Evolutionary conservation across 805 yeast genomes (phyloP).

Genomic region (Yarrowia osloensis): DNA sequence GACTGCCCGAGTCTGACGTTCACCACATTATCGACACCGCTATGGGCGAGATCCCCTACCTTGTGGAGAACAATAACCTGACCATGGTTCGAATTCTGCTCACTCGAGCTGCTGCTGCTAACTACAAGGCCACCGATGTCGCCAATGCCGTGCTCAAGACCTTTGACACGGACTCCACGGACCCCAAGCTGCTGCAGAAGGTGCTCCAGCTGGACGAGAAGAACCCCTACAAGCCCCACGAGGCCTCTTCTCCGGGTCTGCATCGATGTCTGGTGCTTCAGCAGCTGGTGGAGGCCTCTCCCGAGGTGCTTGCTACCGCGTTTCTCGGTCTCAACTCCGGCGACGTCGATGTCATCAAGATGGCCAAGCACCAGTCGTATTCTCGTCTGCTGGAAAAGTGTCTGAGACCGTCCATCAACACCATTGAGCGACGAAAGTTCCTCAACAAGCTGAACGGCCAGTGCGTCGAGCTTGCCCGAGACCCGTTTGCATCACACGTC

Average conservation of each 20-base stretch:
- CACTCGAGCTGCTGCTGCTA: slow-evolving; percentile 31
- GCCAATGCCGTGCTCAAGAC: slow-evolving; percentile 33
- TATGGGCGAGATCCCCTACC: slow-evolving; percentile 34
- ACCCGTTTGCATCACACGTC: slow-evolving; percentile 89
- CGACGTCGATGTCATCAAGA: slow-evolving; percentile 48
- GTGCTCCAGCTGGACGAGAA: slow-evolving; percentile 63
- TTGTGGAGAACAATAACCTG: slow-evolving; percentile 38
- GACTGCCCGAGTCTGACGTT: slow-evolving; percentile 63
- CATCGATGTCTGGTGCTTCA: slow-evolving; percentile 75
- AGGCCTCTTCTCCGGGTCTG: slow-evolving; percentile 44
- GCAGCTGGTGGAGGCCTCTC: slow-evolving; percentile 68
- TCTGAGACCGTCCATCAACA: slow-evolving; percentile 51
- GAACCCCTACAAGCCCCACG: slow-evolving; percentile 30
- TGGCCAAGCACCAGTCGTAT: slow-evolving; percentile 88
- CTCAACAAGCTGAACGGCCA: slow-evolving; percentile 62
- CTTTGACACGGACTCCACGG: slow-evolving; percentile 39
- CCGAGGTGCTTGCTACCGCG: slow-evolving; percentile 52
- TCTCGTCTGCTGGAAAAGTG: slow-evolving; percentile 82
- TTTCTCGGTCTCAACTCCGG: slow-evolving; percentile 16
- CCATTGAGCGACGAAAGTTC: slow-evolving; percentile 63
- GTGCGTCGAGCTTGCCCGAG: slow-evolving; percentile 65
- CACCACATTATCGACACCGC: slow-evolving; percentile 42
- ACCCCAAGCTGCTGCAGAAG: slow-evolving; percentile 61
- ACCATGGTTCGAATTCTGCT: slow-evolving; percentile 35
- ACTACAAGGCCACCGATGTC: slow-evolving; percentile 33